Base-by-base conservation (phyloP, 2,329 filamentous ascomycete genomes). In the Trematosphaeria pertusa region DNA sequence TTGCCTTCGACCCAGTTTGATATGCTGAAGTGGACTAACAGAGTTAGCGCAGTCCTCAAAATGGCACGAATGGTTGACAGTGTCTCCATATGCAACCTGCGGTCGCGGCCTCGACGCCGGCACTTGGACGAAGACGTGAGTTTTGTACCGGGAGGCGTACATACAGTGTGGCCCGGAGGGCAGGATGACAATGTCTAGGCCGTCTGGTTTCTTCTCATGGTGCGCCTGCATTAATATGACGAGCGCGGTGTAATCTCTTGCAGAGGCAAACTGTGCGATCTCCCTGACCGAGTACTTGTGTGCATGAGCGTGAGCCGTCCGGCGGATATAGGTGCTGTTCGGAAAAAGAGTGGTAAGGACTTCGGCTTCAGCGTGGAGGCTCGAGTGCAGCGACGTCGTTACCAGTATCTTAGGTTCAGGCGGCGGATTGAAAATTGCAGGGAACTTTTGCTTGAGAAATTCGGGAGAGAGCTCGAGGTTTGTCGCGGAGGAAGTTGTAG, bases 231-330 rank as follows among this genome's bases (percentile, higher is more conserved):
- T 90, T 12, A 97, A 77, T 12, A 99, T 84, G 2, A 97, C 76
- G 2, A 99, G 79, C 18, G 91, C 83, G 0, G 91, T 96, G 75
- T 89, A 97, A 31, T 87, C 85, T 35, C 91, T 82, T 63, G 93
- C 91, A 11, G 84, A 73, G 26, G 93, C 93, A 67, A 93, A 97
- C 55, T 86, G 84, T 63, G 88, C 85, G 58, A 99, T 97, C 71
- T 99, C 94, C 38, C 89, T 84, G 18, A 99, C 81, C 18, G 88
- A 93, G 77, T 96, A 97, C 69, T 96, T 95, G 79, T 97, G 86
- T 7, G 86, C 84, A 72, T 92, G 91, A 41, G 85, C 85, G 71
- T 97, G 91, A 9, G 86, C 84, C 6, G 89, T 91, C 48, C 94
- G 88, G 2, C 86, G 89, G 59, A 99, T 88, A 74, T 97, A 97